Evolutionary conservation across 2,329 filamentous ascomycete genomes (phyloP).

Genomic region (Trichoderma koningiopsis): DNA sequence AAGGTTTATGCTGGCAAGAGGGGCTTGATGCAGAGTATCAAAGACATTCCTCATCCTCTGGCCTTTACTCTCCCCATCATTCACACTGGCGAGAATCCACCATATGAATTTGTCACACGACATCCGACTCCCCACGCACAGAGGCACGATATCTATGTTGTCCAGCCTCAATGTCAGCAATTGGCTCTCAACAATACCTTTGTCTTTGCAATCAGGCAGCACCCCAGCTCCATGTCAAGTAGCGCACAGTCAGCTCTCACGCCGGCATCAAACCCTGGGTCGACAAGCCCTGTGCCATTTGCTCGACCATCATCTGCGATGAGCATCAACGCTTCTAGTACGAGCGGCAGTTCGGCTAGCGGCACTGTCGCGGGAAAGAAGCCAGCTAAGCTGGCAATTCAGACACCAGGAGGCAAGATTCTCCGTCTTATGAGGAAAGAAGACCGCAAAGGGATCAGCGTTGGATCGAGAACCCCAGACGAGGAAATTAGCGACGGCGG

Average conservation of each 20-base stretch:
- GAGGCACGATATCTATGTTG: conserved; percentile 93
- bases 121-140: conserved; percentile 98
- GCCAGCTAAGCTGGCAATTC: conserved; percentile 92
- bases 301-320: conserved; percentile 62
- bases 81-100: conserved; percentile 88
- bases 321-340: conserved; percentile 64
- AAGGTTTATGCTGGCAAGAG: conserved; percentile 94
- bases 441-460: conserved; percentile 60
- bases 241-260: conserved; percentile 43
- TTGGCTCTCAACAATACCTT: conserved; percentile 96
- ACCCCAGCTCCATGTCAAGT: conserved; percentile 63
- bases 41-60: conserved; percentile 90
- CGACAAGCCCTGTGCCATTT: conserved; percentile 62
- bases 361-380: conserved; percentile 66
- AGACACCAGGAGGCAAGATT: conserved; percentile 93
- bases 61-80: conserved; percentile 88
- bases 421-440: conserved; percentile 82
- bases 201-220: conserved; percentile 93
- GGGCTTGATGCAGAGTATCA: conserved; percentile 95
- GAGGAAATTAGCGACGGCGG: conserved; percentile 69
- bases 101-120: conserved; percentile 88
- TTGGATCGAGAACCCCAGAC: conserved; percentile 46
- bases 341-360: conserved; percentile 55
- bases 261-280: conserved; percentile 51
- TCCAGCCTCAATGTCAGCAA: conserved; percentile 88